A percentile compares a stretch with the other conserved stretches of the same genome.
These are phyloP conservation scores for Cytospora leucostoma DNA, from an alignment of 2,329 filamentous ascomycete genomes.

Conservation along the genomic window DNA sequence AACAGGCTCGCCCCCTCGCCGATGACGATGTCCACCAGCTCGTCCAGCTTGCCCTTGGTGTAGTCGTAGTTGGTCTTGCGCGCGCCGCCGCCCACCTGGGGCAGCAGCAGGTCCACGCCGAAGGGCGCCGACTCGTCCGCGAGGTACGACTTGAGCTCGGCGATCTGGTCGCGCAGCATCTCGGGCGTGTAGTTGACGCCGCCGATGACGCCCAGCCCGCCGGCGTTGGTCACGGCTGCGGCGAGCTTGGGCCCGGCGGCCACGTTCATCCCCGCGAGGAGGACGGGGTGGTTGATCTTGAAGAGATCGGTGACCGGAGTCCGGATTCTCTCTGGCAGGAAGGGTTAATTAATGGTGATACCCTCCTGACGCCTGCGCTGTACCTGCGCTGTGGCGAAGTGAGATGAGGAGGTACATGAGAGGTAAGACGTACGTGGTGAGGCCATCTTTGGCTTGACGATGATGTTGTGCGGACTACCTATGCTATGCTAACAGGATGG, in stretches of 20 bases:
- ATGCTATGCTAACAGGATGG: constrained; percentile 25
- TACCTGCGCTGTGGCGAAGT: background rate
- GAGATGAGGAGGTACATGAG: constrained; percentile 10
- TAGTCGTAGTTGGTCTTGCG: constrained; percentile 99
- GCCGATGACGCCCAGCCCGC: constrained; percentile 93
- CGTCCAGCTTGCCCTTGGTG: constrained; percentile 96
- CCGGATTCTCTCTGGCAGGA: constrained; percentile 73
- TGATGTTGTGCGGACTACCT: constrained; percentile 4
- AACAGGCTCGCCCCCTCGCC: constrained; percentile 89
- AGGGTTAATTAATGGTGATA: background rate
- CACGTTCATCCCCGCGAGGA: constrained; percentile 99
- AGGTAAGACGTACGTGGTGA: constrained; percentile 68
- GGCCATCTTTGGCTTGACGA: constrained; percentile 59
- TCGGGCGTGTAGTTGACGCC: constrained; percentile 95
- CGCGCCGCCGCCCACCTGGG: constrained; percentile 90
- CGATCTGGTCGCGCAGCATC: constrained; percentile 93
- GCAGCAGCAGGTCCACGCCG: constrained; percentile 89
- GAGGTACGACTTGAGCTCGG: constrained; percentile 87
- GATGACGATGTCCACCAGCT: constrained; percentile 90
- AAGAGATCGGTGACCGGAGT: constrained; percentile 94
- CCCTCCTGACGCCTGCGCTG: background rate
- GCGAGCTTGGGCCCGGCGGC: constrained; percentile 95
- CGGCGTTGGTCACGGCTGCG: constrained; percentile 94
- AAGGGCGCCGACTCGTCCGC: constrained; percentile 92
- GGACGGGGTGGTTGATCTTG: constrained; percentile 94